Evolutionary conservation across 345 rosid species (phyloP).

Genomic region (Euphorbia pulcherrima): DNA sequence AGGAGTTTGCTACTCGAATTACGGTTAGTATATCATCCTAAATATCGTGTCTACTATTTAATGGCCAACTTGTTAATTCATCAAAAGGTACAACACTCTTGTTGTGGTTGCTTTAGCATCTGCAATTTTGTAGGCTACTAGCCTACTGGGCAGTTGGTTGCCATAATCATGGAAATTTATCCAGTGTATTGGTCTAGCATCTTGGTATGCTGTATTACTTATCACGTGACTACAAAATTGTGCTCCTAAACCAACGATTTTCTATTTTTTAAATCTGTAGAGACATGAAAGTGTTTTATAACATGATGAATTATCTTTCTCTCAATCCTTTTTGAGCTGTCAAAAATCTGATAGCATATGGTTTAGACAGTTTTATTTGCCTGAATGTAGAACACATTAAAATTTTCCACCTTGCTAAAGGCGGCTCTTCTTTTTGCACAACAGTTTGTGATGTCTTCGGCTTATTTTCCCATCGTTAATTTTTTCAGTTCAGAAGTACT

Average conservation of each 20-base stretch:
- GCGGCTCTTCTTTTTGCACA: not conserved
- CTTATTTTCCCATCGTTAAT: not conserved
- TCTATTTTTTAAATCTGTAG: not conserved
- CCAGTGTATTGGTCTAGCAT: not conserved
- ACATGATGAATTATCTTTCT: not conserved
- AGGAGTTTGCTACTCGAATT: slow-evolving; percentile 48
- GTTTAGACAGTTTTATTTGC: not conserved
- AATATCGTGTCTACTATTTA: not conserved
- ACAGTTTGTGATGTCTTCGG: not conserved
- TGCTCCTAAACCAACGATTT: not conserved
- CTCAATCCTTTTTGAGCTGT: not conserved
- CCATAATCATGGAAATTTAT: not conserved
- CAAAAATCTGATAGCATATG: not conserved
- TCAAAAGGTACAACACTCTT: not conserved
- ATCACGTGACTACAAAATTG: not conserved
- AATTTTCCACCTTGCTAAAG: not conserved
- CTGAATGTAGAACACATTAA: not conserved
- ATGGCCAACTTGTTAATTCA: not conserved
- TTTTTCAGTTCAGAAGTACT: not conserved
- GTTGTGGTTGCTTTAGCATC: not conserved
- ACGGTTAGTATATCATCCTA: slow-evolving; percentile 47
- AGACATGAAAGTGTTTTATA: not conserved
- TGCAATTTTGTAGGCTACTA: not conserved
- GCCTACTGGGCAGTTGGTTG: not conserved
- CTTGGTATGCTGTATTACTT: not conserved